Conservation (phyloP, 768 basidiomycete species). For the Daedalea quercina region DNA sequence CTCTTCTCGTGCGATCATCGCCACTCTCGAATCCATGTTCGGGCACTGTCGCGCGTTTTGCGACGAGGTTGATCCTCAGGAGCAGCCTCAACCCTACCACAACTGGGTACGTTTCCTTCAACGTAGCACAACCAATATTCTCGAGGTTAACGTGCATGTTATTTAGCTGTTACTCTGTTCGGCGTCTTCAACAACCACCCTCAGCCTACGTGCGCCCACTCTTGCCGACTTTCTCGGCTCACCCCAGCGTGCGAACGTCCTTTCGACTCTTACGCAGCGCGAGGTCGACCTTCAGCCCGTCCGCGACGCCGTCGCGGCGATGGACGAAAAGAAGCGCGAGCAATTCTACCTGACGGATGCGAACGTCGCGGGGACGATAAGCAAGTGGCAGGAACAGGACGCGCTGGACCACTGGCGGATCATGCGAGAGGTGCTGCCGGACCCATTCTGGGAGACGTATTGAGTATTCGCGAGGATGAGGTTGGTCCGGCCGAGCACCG, state of each 20-base stretch:
- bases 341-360: slow-evolving; percentile 55
- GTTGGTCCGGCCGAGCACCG: background rate
- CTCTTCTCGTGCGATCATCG: slow-evolving; percentile 57
- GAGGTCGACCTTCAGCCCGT: slow-evolving; percentile 42
- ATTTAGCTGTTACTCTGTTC: slow-evolving; percentile 81
- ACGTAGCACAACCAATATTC: too few species aligned
- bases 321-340: slow-evolving; percentile 30
- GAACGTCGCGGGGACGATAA: slow-evolving; percentile 37
- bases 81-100: slow-evolving; percentile 48
- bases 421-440: slow-evolving; percentile 73
- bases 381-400: slow-evolving; percentile 57
- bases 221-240: slow-evolving; percentile 65
- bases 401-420: slow-evolving; percentile 76
- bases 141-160: background rate
- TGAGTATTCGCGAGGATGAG: slow-evolving; percentile 20
- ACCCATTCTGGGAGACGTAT: slow-evolving; percentile 74
- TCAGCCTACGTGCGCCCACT: slow-evolving; percentile 51
- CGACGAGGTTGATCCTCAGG: slow-evolving; percentile 48
- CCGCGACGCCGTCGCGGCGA: slow-evolving; percentile 1
- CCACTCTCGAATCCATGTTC: slow-evolving; percentile 69
- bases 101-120: slow-evolving; percentile 58
- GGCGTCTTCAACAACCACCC: slow-evolving; percentile 33
- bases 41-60: slow-evolving; percentile 78
- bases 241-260: slow-evolving; percentile 53
- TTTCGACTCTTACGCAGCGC: slow-evolving; percentile 42